phyloP scores from a whole-genome alignment of 345 rosid species.

The Boechera divaricarpa region DNA sequence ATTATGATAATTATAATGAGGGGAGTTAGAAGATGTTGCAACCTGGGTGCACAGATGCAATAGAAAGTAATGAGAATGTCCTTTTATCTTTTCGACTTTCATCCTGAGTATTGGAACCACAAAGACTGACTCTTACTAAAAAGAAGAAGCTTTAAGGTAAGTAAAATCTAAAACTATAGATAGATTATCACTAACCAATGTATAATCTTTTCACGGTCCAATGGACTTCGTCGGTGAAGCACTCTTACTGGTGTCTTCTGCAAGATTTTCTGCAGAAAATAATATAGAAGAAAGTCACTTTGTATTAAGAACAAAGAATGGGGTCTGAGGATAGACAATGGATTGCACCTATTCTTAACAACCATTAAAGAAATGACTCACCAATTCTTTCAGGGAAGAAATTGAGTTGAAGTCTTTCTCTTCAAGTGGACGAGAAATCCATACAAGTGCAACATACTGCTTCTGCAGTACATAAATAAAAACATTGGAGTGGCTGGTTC shows the following conservation, averaged over 20 bases:
- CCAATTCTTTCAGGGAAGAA: slow-evolving; percentile 70
- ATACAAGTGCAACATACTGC: slow-evolving; percentile 91
- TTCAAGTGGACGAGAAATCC: slow-evolving; percentile 90
- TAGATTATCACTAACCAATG: slow-evolving; percentile 62
- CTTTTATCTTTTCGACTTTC: slow-evolving; percentile 81
- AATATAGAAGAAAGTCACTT: slow-evolving; percentile 10
- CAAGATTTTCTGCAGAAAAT: slow-evolving; percentile 60
- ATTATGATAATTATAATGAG: neutral
- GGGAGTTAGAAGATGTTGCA: slow-evolving; percentile 27
- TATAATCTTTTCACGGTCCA: slow-evolving; percentile 80
- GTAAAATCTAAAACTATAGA: neutral
- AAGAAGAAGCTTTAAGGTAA: slow-evolving; percentile 28
- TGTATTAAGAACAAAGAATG: slow-evolving; percentile 16
- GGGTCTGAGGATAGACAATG: neutral
- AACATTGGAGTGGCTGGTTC: neutral
- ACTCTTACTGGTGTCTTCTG: slow-evolving; percentile 94
- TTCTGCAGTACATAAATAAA: slow-evolving; percentile 56
- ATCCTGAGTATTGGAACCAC: slow-evolving; percentile 59
- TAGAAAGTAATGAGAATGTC: slow-evolving; percentile 77
- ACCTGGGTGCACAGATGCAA: slow-evolving; percentile 97
- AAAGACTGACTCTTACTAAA: slow-evolving; percentile 8
- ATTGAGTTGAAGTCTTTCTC: slow-evolving; percentile 62
- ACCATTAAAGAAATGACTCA: slow-evolving; percentile 34
- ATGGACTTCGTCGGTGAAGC: slow-evolving; percentile 95
- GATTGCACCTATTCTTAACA: neutral